Conservation (phyloP, 495 filamentous ascomycete species). For the Choiromyces venosus region DNA sequence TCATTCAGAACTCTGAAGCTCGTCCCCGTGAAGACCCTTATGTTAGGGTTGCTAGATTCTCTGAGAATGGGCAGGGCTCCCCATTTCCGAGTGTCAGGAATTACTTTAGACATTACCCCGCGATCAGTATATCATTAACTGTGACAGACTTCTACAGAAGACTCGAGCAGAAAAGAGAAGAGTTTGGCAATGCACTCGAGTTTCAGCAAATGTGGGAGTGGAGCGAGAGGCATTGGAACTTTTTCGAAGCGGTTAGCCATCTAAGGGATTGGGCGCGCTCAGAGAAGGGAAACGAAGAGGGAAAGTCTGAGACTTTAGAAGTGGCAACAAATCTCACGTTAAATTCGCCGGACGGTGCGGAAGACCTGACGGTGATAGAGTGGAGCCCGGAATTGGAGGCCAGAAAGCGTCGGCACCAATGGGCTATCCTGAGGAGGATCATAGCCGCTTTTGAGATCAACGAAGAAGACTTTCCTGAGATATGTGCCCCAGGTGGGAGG, state of each 20-base stretch:
- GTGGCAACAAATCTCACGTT: background rate
- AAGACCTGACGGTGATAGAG: background rate
- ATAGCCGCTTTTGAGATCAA: constrained; percentile 21
- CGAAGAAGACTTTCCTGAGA: constrained; percentile 22
- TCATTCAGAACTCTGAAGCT: background rate
- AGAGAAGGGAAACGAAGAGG: background rate
- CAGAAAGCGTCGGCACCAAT: constrained; percentile 26
- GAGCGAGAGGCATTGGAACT: constrained; percentile 34
- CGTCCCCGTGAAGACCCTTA: background rate
- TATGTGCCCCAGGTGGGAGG: constrained; percentile 22
- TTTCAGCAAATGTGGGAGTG: constrained; percentile 40
- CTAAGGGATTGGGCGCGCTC: constrained; percentile 15
- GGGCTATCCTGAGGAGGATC: constrained; percentile 26
- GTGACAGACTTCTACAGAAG: constrained; percentile 35
- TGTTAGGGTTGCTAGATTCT: constrained; percentile 14
- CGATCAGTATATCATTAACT: constrained; percentile 26
- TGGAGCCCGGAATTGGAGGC: constrained; percentile 22
- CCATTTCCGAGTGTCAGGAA: constrained; percentile 26
- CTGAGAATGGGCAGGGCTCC: constrained; percentile 17
- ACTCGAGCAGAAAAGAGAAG: constrained; percentile 15
- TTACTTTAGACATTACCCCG: constrained; percentile 29
- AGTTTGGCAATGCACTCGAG: constrained; percentile 18
- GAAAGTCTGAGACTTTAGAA: constrained; percentile 3
- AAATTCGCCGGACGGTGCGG: background rate
- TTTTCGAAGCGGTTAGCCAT: constrained; percentile 22